These are phyloP conservation scores for Vigna unguiculata DNA, from an alignment of 306 rosid species.

Conservation along the genomic window DNA sequence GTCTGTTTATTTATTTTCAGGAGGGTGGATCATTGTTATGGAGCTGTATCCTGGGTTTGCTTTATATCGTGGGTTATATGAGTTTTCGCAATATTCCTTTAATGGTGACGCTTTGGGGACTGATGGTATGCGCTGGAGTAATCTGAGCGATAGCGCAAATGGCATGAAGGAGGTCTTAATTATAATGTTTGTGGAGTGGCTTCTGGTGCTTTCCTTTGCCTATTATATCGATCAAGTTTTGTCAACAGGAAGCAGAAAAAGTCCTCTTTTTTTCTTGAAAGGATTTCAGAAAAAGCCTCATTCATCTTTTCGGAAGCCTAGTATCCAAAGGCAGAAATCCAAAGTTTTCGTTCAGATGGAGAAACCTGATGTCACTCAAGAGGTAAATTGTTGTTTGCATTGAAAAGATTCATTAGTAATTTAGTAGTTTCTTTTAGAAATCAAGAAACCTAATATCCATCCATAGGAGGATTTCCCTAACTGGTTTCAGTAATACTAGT, in stretches of 20 bases:
- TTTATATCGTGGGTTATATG: conserved; percentile 81
- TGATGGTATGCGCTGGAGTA: conserved; percentile 80
- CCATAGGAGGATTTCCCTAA: neutral
- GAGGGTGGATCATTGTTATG: conserved; percentile 69
- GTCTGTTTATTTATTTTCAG: conserved; percentile 45
- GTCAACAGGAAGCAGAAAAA: conserved; percentile 68
- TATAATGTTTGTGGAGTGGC: conserved; percentile 78
- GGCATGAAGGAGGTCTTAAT: conserved; percentile 78
- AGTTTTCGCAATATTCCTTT: conserved; percentile 67
- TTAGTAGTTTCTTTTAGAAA: conserved; percentile 20
- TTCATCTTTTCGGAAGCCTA: conserved; percentile 61
- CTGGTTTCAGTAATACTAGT: neutral
- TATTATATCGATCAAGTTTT: conserved; percentile 70
- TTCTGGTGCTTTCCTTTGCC: conserved; percentile 64
- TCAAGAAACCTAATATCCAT: conserved; percentile 7
- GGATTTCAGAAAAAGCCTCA: conserved; percentile 56
- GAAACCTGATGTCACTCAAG: conserved; percentile 78
- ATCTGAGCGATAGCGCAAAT: conserved; percentile 64
- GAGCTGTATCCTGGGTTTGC: conserved; percentile 86
- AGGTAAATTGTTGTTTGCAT: conserved; percentile 58
- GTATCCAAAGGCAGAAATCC: conserved; percentile 64
- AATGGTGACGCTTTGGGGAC: conserved; percentile 60
- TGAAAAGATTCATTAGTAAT: conserved; percentile 8
- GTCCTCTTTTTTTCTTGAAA: conserved; percentile 66
- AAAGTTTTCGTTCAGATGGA: conserved; percentile 78